Conservation (phyloP, 2,329 filamentous ascomycete species). For the Microcera coccophila region DNA sequence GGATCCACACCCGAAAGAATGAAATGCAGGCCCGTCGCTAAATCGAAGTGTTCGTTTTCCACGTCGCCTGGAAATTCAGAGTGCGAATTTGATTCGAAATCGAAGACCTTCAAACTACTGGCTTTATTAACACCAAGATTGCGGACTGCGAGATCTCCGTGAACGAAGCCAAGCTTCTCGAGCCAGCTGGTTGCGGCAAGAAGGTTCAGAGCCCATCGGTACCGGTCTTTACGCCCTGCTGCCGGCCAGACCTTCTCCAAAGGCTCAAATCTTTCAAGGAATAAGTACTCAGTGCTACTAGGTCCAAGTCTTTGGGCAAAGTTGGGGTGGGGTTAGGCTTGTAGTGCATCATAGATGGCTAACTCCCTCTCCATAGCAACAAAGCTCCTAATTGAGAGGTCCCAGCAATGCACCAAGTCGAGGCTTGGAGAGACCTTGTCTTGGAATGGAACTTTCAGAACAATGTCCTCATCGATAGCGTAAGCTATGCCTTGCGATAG, state of each 20-base stretch:
- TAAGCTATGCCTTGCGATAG: too few relatives aligned
- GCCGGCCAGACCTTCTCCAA: not conserved
- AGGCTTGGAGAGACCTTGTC: too few relatives aligned
- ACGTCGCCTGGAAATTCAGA: constrained; percentile 4
- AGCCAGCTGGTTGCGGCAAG: constrained; percentile 3
- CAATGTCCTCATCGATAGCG: too few relatives aligned
- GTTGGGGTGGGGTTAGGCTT: too few relatives aligned
- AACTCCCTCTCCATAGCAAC: too few relatives aligned
- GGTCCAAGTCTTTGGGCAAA: too few relatives aligned
- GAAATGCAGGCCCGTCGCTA: constrained; percentile 5
- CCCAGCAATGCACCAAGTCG: too few relatives aligned
- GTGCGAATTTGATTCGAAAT: constrained; percentile 6
- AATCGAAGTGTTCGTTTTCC: constrained; percentile 3
- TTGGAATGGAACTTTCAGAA: too few relatives aligned
- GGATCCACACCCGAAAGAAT: too few relatives aligned
- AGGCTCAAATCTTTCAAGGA: constrained; percentile 1
- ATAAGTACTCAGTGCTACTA: too few relatives aligned
- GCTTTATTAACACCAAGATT: constrained; percentile 3
- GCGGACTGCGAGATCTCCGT: constrained; percentile 3
- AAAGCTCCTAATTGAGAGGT: too few relatives aligned
- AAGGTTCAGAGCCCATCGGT: constrained; percentile 3
- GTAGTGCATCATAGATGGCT: too few relatives aligned
- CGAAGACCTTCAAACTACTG: constrained; percentile 4
- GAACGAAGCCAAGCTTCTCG: constrained; percentile 1
- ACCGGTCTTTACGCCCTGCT: not conserved